Evolutionary conservation across 2,329 filamentous ascomycete species (phyloP).

Genomic region (Fusarium devonianum): DNA sequence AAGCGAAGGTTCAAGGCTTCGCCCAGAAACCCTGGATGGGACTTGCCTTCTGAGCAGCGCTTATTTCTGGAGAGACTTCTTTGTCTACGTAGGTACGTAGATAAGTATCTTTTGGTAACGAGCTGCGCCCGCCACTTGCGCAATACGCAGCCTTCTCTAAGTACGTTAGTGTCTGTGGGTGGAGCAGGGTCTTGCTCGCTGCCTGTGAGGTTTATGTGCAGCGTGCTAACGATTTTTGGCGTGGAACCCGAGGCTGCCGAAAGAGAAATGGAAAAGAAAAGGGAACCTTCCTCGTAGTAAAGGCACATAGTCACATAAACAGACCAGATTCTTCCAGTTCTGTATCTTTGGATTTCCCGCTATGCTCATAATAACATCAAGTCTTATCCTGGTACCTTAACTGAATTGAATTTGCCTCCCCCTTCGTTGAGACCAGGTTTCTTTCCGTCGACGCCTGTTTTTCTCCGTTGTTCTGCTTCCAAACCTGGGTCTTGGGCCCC

Average conservation of each 20-base stretch:
- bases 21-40: constrained; percentile 1
- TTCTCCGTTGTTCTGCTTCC: background rate
- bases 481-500: constrained; percentile 12
- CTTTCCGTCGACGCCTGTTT: background rate
- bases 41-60: constrained; percentile 8
- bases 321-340: constrained; percentile 9
- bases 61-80: constrained; percentile 31
- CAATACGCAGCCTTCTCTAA: constrained; percentile 23
- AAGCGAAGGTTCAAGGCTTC: background rate
- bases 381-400: background rate
- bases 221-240: constrained; percentile 13
- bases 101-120: no score
- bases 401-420: background rate
- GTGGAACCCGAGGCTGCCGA: constrained; percentile 33
- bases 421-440: background rate
- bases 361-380: background rate
- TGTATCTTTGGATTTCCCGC: background rate
- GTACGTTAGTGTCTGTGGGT: no score
- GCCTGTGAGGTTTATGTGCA: no score
- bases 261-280: no score
- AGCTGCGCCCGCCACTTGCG: constrained; percentile 32
- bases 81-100: no score
- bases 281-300: background rate
- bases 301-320: constrained; percentile 20
- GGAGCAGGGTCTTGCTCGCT: no score